Evolutionary conservation across 1,284 basidiomycete species (phyloP), one percentile per base, ranked within the genome.

Genomic region (Papiliotrema nemorosa): DNA sequence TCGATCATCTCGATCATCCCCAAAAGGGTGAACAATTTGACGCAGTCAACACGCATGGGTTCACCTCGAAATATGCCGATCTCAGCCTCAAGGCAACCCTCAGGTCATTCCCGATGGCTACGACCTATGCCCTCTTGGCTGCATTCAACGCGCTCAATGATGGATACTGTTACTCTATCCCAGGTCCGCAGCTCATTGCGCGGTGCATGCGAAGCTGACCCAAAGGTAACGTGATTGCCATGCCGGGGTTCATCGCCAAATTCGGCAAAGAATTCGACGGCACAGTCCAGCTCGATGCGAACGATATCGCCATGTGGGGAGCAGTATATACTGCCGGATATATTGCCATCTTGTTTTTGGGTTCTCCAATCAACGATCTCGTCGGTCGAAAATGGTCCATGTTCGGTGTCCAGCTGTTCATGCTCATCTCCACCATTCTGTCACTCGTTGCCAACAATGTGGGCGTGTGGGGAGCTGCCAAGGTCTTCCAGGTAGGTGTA

Each of bases 301-400:
- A 50, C 16, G 39, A 55, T 39, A 42, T 53, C 3, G 54, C 57
- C 3, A 27, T 48, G 13, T 58, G 54, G 54, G 53, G 57, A 38
- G 56, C 53, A 3, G 21, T 54, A 24, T 49, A 59, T 26, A 44
- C 45, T 16, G 29, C 47, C 16, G 53, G 40, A 26, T 46, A 42
- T 24, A 18, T 42, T 24, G 40, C 21, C 9, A 21, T 42, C 7
- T 24, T 42, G 13, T 42, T 50, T 34, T 13, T 38, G 21, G 43
- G 54, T 24, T 46, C 53, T 21, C 45, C 47, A 22, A 33, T 52
- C 18, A 52, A 51, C 49, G 62, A 63, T 52, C 20, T 47, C 27
- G 54, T 55, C 20, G 52, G 64, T 20, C 49, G 63, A 40, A 59
- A 60, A 47, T 31, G 33, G n/a, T 49, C 25, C n/a, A 22, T 50